Conservation (phyloP, 352 stramenopile genomes). For the Globisporangium paroecandrum region DNA sequence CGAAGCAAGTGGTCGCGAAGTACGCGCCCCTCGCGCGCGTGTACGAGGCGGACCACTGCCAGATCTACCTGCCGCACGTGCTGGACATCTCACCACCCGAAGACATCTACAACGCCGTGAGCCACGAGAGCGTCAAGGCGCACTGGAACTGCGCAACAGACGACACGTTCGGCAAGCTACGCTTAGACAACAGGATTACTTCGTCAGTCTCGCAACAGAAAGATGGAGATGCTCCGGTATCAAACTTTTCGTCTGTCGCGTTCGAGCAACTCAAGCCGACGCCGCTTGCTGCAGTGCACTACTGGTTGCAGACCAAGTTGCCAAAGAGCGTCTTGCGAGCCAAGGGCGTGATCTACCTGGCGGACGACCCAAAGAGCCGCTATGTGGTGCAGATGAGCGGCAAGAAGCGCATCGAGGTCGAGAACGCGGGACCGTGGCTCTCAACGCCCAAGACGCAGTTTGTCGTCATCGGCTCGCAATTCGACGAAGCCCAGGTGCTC, state of each 20-base stretch:
- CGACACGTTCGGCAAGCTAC: conserved; percentile 31
- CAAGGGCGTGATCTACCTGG: conserved; percentile 68
- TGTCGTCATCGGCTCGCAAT: conserved; percentile 53
- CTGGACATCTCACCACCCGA: conserved; percentile 65
- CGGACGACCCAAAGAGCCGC: conserved; percentile 48
- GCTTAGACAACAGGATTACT: conserved; percentile 20
- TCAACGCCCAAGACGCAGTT: conserved; percentile 67
- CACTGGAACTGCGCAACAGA: conserved; percentile 57
- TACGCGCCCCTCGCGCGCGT: conserved; percentile 54
- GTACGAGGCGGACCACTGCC: conserved; percentile 62
- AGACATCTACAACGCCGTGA: conserved; percentile 48
- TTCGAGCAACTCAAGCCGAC: conserved; percentile 42
- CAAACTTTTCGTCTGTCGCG: conserved; percentile 41
- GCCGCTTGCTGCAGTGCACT: conserved; percentile 43
- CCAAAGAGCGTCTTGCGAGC: conserved; percentile 39
- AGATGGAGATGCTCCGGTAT: neutral
- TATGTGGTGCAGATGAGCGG: conserved; percentile 74
- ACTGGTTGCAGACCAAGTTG: conserved; percentile 40
- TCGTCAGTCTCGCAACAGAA: neutral
- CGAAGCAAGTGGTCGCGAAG: conserved; percentile 31
- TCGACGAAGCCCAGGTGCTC: conserved; percentile 32
- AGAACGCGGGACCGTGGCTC: conserved; percentile 55
- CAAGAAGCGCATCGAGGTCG: conserved; percentile 61
- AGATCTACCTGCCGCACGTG: conserved; percentile 67
- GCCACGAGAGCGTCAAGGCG: conserved; percentile 55